Conservation (phyloP, 2,329 filamentous ascomycete genomes). For the Cadophora sp. region DNA sequence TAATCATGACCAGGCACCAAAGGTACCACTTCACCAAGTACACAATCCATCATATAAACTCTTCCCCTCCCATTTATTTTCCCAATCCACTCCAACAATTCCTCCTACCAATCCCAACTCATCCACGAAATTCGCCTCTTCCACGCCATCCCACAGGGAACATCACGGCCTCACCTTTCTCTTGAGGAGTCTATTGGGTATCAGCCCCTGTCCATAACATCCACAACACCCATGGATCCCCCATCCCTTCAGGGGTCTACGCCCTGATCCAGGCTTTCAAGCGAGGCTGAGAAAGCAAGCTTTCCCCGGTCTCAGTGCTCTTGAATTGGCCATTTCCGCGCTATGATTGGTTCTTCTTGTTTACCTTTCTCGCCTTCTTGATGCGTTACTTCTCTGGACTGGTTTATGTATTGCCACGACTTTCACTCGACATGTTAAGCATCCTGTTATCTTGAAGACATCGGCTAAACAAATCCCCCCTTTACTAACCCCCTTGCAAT, state of each 20-base stretch:
- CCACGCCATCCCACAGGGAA: constrained; percentile 6
- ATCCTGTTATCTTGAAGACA: too few species aligned
- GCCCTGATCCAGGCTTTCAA: background rate
- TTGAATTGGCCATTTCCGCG: constrained; percentile 18
- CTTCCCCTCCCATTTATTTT: too few species aligned
- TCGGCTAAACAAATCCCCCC: too few species aligned
- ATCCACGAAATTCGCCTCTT: constrained; percentile 8
- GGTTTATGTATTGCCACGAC: constrained; percentile 17
- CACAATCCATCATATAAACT: too few species aligned
- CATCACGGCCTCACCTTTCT: background rate
- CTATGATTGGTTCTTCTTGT: constrained; percentile 22
- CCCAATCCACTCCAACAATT: too few species aligned
- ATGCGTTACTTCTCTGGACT: background rate
- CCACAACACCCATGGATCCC: background rate
- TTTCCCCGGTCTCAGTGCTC: constrained; percentile 24
- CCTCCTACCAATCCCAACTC: too few species aligned
- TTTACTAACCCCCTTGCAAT: too few species aligned
- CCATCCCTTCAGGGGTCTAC: background rate
- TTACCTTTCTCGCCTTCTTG: background rate
- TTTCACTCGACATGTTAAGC: background rate
- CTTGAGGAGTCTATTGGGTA: constrained; percentile 15
- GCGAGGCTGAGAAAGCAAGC: constrained; percentile 19
- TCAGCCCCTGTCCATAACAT: constrained; percentile 22
- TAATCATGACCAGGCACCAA: too few species aligned
- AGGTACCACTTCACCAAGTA: too few species aligned